Evolutionary conservation across 352 stramenopile species (phyloP).

Genomic region (Halophytophthora polymorphica): DNA sequence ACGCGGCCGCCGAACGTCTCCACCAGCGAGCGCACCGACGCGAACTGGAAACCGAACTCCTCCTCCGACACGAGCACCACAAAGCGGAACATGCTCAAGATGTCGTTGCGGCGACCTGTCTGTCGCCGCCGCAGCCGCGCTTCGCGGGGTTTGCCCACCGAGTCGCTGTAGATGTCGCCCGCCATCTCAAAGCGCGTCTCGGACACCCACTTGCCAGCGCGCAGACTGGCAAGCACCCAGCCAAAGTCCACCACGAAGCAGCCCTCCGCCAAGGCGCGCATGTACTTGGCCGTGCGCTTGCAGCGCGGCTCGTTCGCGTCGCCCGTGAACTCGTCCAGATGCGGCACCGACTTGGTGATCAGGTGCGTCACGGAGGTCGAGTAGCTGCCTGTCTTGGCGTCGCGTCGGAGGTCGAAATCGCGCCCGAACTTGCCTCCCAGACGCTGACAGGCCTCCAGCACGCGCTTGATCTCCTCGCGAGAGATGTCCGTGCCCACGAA

Average conservation of each 20-base stretch:
- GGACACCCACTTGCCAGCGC: constrained; percentile 56
- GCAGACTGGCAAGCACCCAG: constrained; percentile 70
- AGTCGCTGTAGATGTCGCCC: constrained; percentile 79
- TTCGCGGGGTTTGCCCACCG: constrained; percentile 65
- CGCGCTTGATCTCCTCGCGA: constrained; percentile 44
- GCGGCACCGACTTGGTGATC: constrained; percentile 59
- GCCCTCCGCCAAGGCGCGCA: constrained; percentile 75
- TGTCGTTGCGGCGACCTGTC: constrained; percentile 61
- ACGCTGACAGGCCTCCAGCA: constrained; percentile 52
- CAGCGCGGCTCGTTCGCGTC: constrained; percentile 39
- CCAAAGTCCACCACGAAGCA: constrained; percentile 72
- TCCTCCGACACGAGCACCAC: constrained; percentile 62
- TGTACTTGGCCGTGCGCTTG: constrained; percentile 84
- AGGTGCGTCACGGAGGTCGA: constrained; percentile 71
- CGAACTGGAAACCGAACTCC: constrained; percentile 76
- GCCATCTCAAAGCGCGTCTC: constrained; percentile 75
- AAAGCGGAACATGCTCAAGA: constrained; percentile 77
- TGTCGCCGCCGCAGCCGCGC: constrained; percentile 42
- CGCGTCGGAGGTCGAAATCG: constrained; percentile 64
- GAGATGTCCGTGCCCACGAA: constrained; percentile 64
- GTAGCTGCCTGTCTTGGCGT: constrained; percentile 33
- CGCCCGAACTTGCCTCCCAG: constrained; percentile 72
- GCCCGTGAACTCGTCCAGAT: constrained; percentile 11
- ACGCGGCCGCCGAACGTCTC: constrained; percentile 68
- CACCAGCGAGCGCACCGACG: constrained; percentile 53